Conservation (phyloP, 2,329 filamentous ascomycete genomes). For the Botrytis deweyae region DNA sequence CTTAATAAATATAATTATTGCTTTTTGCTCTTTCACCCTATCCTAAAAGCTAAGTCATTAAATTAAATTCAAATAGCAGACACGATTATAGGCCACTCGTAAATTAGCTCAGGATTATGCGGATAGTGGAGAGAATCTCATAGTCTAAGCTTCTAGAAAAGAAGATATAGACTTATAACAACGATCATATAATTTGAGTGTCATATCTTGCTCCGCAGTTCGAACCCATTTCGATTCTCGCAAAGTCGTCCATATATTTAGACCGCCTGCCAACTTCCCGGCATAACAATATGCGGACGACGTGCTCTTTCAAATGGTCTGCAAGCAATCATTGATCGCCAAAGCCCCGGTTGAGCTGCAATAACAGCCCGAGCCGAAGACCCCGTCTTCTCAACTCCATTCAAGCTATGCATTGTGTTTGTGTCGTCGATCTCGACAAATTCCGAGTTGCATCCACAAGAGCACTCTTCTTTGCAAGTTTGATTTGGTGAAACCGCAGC, state of each 20-base stretch:
- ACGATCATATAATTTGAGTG: not conserved
- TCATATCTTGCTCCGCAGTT: not conserved
- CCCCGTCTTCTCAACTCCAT: not conserved
- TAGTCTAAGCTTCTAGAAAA: not conserved
- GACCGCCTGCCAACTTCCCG: constrained; percentile 3
- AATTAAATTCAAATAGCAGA: not conserved
- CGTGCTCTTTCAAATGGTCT: constrained; percentile 5
- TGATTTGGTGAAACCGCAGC: not conserved
- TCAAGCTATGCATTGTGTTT: not conserved
- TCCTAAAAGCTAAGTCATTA: not conserved
- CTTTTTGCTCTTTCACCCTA: not conserved
- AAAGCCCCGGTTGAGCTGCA: not conserved
- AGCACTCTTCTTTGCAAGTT: not conserved
- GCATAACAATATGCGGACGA: not conserved
- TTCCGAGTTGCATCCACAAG: not conserved
- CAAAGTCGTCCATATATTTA: not conserved
- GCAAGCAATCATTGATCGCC: constrained; percentile 14
- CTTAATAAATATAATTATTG: not conserved
- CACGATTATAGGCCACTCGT: not conserved
- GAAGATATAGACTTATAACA: not conserved
- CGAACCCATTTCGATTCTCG: not conserved
- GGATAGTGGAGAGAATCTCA: rapidly evolving
- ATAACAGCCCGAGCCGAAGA: not conserved
- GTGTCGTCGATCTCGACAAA: not conserved
- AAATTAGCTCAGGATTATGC: too few species aligned